These are phyloP conservation scores for Hylodesmum podocarpum DNA, from an alignment of 306 rosid genomes.

Conservation along the genomic window DNA sequence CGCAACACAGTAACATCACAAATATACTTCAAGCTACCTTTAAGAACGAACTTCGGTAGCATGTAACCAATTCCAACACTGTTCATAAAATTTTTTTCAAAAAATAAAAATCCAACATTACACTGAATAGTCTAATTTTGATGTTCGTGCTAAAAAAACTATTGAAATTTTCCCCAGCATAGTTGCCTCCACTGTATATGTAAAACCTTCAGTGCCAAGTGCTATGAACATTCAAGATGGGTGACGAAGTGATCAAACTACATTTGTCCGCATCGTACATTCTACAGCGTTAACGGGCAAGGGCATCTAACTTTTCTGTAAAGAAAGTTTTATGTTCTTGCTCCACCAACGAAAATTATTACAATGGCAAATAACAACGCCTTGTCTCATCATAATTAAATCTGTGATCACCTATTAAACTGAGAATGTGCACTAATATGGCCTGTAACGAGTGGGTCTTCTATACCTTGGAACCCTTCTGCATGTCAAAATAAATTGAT, in stretches of 20 bases:
- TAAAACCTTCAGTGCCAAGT: slow-evolving; percentile 1
- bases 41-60: neutral
- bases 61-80: slow-evolving; percentile 15
- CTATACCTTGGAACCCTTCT: slow-evolving; percentile 96
- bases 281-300: slow-evolving; percentile 4
- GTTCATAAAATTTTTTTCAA: neutral
- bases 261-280: slow-evolving; percentile 33
- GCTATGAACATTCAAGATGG: slow-evolving; percentile 19
- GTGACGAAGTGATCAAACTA: slow-evolving; percentile 21
- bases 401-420: slow-evolving; percentile 36
- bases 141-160: neutral
- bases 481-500: slow-evolving; percentile 38
- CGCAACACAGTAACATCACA: neutral
- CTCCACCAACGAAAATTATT: slow-evolving; percentile 32
- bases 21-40: slow-evolving; percentile 3
- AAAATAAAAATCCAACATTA: slow-evolving; percentile 11
- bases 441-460: slow-evolving; percentile 88
- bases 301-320: slow-evolving; percentile 27
- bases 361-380: slow-evolving; percentile 36
- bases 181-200: slow-evolving; percentile 20
- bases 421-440: slow-evolving; percentile 56
- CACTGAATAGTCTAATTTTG: slow-evolving; percentile 9
- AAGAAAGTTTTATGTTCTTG: slow-evolving; percentile 34
- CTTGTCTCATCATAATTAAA: slow-evolving; percentile 23
- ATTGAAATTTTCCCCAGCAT: slow-evolving; percentile 14